Percentiles rank a stretch among this genome's conserved stretches.
Evolutionary conservation across 2,329 filamentous ascomycete species (phyloP).

Genomic region (Ceratocystis papillata): DNA sequence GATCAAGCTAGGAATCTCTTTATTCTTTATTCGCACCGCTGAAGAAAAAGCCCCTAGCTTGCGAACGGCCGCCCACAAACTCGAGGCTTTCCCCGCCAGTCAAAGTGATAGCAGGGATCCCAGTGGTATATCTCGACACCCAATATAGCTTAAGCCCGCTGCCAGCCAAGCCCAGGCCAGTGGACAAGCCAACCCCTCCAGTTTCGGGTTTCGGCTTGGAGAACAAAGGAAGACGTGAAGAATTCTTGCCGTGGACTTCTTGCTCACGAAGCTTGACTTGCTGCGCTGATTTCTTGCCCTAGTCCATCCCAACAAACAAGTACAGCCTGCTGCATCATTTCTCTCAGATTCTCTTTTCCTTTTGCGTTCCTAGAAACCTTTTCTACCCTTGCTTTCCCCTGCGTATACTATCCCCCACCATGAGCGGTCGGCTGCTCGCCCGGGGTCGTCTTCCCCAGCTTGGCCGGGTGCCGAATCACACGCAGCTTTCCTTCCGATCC

Average conservation of each 20-base stretch:
- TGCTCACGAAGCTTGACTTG: neutral
- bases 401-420: slow-evolving; percentile 4
- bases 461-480: slow-evolving; percentile 20
- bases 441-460: slow-evolving; percentile 22
- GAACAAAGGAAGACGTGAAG: neutral
- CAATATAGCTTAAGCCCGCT: slow-evolving; percentile 11
- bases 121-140: slow-evolving; percentile 7
- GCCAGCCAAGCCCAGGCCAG: neutral
- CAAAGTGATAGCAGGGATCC: slow-evolving; percentile 10
- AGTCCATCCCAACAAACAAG: too few species aligned
- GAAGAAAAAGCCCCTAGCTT: slow-evolving; percentile 1
- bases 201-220: neutral
- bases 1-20: neutral
- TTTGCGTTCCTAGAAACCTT: neutral
- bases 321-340: neutral
- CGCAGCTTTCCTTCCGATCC: slow-evolving; percentile 7
- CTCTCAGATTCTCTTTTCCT: neutral
- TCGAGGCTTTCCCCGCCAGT: slow-evolving; percentile 10
- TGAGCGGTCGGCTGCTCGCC: slow-evolving; percentile 24
- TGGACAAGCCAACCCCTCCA: slow-evolving; percentile 8
- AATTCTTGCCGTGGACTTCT: neutral
- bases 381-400: neutral
- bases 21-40: neutral
- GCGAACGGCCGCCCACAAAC: neutral
- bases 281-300: too few species aligned